Percentiles rank a stretch among this genome's conserved stretches.
These are phyloP conservation scores for Luzula sylvatica DNA, from an alignment of 176 grass and related monocot genomes.

Conservation along the genomic window DNA sequence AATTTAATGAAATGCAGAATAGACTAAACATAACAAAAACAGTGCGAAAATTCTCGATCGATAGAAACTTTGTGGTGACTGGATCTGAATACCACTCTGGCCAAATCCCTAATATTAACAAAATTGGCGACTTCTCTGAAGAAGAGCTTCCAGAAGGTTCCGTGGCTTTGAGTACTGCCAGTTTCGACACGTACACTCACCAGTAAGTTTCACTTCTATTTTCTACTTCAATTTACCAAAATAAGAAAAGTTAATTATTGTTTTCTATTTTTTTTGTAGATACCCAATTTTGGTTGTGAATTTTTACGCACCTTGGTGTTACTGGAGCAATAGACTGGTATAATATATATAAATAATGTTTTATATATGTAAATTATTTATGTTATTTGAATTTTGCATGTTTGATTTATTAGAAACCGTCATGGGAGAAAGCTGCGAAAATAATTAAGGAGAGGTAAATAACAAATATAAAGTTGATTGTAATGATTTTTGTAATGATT, in stretches of 20 bases:
- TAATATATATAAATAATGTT: slow-evolving; percentile 14
- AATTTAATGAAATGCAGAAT: slow-evolving; percentile 61
- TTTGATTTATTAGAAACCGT: slow-evolving; percentile 67
- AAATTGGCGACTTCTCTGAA: slow-evolving; percentile 76
- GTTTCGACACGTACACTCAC: slow-evolving; percentile 77
- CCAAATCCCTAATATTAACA: slow-evolving; percentile 70
- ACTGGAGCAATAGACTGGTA: slow-evolving; percentile 96
- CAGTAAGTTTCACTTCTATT: slow-evolving; percentile 50
- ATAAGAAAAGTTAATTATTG: neutral
- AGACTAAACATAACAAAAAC: slow-evolving; percentile 99
- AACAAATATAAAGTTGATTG: too few relatives aligned
- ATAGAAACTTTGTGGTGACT: slow-evolving; percentile 74
- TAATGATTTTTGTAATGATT: too few relatives aligned
- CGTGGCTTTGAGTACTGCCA: slow-evolving; percentile 45
- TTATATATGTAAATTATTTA: neutral
- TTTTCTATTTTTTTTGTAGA: slow-evolving; percentile 28
- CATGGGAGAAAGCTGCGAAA: slow-evolving; percentile 84
- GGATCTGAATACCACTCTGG: slow-evolving; percentile 92
- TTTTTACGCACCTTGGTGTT: slow-evolving; percentile 98
- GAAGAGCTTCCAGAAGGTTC: slow-evolving; percentile 66
- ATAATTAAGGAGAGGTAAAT: slow-evolving; percentile 84
- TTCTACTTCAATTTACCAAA: slow-evolving; percentile 7
- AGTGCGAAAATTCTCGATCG: slow-evolving; percentile 86
- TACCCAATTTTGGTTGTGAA: slow-evolving; percentile 86
- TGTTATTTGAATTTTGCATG: neutral